Conservation (phyloP, 169 alveolate species). For the Miamiensis avidus region DNA sequence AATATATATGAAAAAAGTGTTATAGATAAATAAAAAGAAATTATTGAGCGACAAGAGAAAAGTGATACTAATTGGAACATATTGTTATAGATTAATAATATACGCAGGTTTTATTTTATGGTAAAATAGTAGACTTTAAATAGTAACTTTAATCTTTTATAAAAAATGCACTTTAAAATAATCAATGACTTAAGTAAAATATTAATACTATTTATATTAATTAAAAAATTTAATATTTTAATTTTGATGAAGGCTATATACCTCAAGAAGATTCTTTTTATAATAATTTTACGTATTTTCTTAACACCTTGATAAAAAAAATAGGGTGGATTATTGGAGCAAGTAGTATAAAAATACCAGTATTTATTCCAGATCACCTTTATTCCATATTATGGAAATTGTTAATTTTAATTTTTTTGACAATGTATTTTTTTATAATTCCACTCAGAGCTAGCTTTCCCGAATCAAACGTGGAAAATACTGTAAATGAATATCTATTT, state of each 20-base stretch:
- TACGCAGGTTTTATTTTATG: too few species aligned
- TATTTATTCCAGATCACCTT: not conserved
- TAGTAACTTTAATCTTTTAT: not conserved
- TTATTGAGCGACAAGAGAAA: too few species aligned
- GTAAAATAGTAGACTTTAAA: not conserved
- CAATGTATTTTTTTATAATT: too few species aligned
- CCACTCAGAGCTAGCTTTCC: not conserved
- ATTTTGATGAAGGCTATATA: too few species aligned
- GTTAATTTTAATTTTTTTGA: not conserved
- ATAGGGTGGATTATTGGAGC: not conserved
- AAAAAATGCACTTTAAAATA: not conserved
- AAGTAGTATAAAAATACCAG: too few species aligned
- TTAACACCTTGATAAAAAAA: not conserved
- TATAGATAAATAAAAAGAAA: too few species aligned
- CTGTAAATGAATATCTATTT: not conserved
- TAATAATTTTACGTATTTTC: too few species aligned
- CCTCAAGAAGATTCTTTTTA: too few species aligned
- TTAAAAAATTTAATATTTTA: too few species aligned
- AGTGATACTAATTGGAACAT: not conserved
- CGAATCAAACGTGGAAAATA: not conserved
- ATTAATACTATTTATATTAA: not conserved
- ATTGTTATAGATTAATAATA: not conserved
- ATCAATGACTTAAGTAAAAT: not conserved
- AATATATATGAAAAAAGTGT: too few species aligned
- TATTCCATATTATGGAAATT: not conserved